Percentiles rank a stretch among this genome's conserved stretches.
These are phyloP conservation scores for Septoria linicola DNA, from an alignment of 2,329 filamentous ascomycete genomes.

Conservation along the genomic window DNA sequence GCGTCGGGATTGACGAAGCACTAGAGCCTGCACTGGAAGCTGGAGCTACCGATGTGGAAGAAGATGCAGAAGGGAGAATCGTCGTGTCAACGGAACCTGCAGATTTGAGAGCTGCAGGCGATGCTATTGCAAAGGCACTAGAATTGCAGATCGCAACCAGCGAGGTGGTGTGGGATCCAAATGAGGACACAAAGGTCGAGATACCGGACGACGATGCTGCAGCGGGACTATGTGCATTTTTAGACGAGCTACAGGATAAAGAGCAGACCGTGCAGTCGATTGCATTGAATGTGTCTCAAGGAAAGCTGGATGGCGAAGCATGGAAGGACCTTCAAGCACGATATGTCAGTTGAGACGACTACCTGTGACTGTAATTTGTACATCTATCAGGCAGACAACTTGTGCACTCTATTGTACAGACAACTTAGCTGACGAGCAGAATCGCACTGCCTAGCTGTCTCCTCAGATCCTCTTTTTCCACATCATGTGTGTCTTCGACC, in stretches of 20 bases:
- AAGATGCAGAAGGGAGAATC: conserved; percentile 66
- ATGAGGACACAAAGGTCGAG: conserved; percentile 71
- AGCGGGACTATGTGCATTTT: conserved; percentile 59
- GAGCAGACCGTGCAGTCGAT: conserved; percentile 70
- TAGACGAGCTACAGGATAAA: conserved; percentile 63
- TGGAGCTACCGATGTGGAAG: conserved; percentile 72
- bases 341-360: conserved; percentile 1
- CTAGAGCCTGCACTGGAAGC: conserved; percentile 82
- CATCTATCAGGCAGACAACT: neutral
- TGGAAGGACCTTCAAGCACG: conserved; percentile 35
- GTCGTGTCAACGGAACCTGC: conserved; percentile 69
- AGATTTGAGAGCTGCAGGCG: conserved; percentile 62
- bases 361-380: too few relatives aligned
- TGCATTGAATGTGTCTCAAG: conserved; percentile 65
- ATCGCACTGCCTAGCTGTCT: conserved; percentile 86
- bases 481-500: conserved; percentile 97
- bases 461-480: conserved; percentile 83
- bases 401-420: neutral
- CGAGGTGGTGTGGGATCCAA: conserved; percentile 83
- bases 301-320: conserved; percentile 27
- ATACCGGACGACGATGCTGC: conserved; percentile 59
- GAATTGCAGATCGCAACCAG: conserved; percentile 68
- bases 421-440: conserved; percentile 60
- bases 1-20: conserved; percentile 64
- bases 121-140: conserved; percentile 62